Percentiles rank a stretch among this genome's conserved stretches.
Evolutionary conservation across 805 yeast species (phyloP).

Genomic region (Candida montana): DNA sequence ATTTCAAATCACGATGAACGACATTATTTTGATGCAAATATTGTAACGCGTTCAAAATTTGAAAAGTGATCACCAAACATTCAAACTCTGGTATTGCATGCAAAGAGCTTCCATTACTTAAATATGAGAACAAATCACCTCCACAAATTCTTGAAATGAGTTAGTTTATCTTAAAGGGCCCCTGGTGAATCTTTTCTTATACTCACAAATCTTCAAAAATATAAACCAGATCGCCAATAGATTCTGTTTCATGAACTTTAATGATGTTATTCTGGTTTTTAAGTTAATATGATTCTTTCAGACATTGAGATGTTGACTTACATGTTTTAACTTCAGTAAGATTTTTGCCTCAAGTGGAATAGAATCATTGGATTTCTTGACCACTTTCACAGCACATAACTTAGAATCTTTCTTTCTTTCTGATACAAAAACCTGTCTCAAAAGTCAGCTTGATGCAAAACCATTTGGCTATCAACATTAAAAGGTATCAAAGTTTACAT

Average conservation of each 20-base stretch:
- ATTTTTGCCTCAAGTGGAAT: constrained; percentile 40
- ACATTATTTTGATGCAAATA: constrained; percentile 50
- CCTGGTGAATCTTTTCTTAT: not conserved
- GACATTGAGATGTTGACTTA: constrained; percentile 19
- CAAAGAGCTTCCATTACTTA: constrained; percentile 37
- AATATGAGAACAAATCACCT: constrained; percentile 54
- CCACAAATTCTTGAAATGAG: constrained; percentile 35
- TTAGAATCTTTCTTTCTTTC: constrained; percentile 20
- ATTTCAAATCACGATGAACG: constrained; percentile 52
- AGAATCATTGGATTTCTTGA: constrained; percentile 24
- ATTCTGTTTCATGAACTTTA: constrained; percentile 34
- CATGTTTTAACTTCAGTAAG: constrained; percentile 34
- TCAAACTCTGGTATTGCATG: constrained; percentile 49
- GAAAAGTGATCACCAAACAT: constrained; percentile 46
- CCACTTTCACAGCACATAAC: constrained; percentile 47
- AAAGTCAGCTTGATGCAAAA: constrained; percentile 5
- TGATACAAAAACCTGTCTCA: constrained; percentile 30
- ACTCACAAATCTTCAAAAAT: constrained; percentile 41
- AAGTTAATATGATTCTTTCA: not conserved
- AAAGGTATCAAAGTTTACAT: constrained; percentile 28
- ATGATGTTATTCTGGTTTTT: constrained; percentile 41
- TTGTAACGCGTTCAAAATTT: constrained; percentile 48
- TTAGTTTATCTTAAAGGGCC: not conserved
- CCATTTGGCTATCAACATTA: too few species aligned
- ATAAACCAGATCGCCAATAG: constrained; percentile 28